These are phyloP conservation scores for Eutrema salsugineum DNA, from an alignment of 441 rosid species.

Conservation along the genomic window DNA sequence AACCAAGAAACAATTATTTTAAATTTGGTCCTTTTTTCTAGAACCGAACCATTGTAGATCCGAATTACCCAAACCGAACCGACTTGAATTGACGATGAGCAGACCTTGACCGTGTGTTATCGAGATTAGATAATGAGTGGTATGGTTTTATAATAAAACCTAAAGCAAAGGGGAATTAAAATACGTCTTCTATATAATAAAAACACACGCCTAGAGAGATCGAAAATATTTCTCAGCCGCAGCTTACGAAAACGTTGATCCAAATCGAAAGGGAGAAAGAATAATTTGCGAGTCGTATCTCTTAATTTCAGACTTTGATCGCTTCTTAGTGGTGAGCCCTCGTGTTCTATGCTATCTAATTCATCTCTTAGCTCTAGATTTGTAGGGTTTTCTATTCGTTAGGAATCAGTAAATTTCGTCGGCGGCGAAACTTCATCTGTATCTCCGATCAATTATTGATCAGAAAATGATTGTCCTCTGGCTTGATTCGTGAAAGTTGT, in stretches of 20 bases:
- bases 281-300: background rate
- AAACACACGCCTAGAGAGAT: background rate
- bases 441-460: background rate
- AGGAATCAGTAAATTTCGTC: background rate
- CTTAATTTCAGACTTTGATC: background rate
- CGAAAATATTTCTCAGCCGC: constrained; percentile 17
- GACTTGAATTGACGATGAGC: too few species aligned
- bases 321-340: constrained; percentile 16
- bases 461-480: background rate
- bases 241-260: constrained; percentile 10
- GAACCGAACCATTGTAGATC: background rate
- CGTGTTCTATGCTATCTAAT: background rate
- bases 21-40: background rate
- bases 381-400: background rate
- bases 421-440: background rate
- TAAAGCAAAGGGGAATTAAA: background rate
- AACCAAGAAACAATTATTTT: background rate
- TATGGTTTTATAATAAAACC: constrained; percentile 11
- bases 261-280: background rate
- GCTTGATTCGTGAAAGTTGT: background rate
- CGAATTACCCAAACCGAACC: background rate
- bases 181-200: background rate
- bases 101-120: background rate
- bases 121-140: background rate
- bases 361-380: background rate